phyloP scores from a whole-genome alignment of 2,329 filamentous ascomycete genomes.

The Cordyceps javanica region DNA sequence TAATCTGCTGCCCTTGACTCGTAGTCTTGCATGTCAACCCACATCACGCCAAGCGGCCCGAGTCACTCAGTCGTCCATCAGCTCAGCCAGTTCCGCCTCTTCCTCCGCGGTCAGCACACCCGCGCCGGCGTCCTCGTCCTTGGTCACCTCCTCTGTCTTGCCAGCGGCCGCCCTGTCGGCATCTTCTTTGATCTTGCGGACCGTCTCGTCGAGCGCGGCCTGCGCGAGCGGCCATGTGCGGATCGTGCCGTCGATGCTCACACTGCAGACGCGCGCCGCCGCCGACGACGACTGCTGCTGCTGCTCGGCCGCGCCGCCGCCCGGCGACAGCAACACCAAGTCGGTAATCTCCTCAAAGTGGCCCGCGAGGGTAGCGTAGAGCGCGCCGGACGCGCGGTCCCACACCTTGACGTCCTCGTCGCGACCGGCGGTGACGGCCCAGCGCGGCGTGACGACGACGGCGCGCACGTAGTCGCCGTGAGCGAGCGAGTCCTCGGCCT shows the following conservation, averaged over 20 bases:
- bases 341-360: slow-evolving; percentile 94
- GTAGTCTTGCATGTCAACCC: background rate
- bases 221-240: slow-evolving; percentile 73
- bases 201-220: slow-evolving; percentile 45
- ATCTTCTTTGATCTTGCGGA: slow-evolving; percentile 39
- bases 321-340: slow-evolving; percentile 60
- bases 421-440: slow-evolving; percentile 81
- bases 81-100: slow-evolving; percentile 82
- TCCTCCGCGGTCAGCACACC: slow-evolving; percentile 75
- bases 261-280: slow-evolving; percentile 60
- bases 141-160: slow-evolving; percentile 43
- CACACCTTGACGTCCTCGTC: slow-evolving; percentile 91
- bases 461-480: slow-evolving; percentile 91
- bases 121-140: slow-evolving; percentile 32
- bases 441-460: slow-evolving; percentile 66
- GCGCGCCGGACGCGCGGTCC: slow-evolving; percentile 66
- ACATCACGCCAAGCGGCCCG: background rate
- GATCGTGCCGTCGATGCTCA: slow-evolving; percentile 84
- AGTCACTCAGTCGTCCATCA: slow-evolving; percentile 65
- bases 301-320: slow-evolving; percentile 25
- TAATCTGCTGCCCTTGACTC: background rate
- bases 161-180: slow-evolving; percentile 46
- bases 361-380: slow-evolving; percentile 69
- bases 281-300: too few species aligned
- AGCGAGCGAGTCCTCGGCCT: slow-evolving; percentile 61